Conservation (phyloP, 805 yeast species). For the Barnettozyma wickerhamii region DNA sequence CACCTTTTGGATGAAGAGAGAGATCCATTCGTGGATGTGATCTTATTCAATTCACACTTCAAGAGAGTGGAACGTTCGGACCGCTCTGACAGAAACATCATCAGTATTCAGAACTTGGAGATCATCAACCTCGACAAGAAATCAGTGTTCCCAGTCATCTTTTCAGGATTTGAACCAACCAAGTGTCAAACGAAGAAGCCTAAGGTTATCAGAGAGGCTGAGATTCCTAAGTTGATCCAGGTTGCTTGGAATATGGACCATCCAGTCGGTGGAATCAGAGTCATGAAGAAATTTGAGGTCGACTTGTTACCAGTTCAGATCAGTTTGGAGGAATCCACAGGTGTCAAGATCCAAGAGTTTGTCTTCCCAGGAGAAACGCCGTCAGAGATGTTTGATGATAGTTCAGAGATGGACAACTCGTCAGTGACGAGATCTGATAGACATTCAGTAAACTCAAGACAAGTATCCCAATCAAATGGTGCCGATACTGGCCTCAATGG, state of each 20-base stretch:
- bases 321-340: conserved; percentile 68
- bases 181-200: conserved; percentile 10
- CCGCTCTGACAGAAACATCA: conserved; percentile 60
- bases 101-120: conserved; percentile 58
- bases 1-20: conserved; percentile 61
- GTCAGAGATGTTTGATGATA: conserved; percentile 3
- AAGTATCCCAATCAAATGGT: too few species aligned
- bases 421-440: not conserved
- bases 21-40: conserved; percentile 65
- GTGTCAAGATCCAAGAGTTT: conserved; percentile 58
- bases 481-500: not conserved
- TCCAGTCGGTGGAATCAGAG: conserved; percentile 90
- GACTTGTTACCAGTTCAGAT: conserved; percentile 62
- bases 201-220: conserved; percentile 8
- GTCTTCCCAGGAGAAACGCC: conserved; percentile 53
- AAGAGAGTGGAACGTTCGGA: conserved; percentile 58
- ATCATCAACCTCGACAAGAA: conserved; percentile 59
- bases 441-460: not conserved
- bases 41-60: conserved; percentile 57
- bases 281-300: conserved; percentile 61
- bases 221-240: conserved; percentile 33
- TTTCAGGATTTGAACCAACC: conserved; percentile 43
- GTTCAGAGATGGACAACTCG: conserved; percentile 1
- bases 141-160: conserved; percentile 64
- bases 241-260: conserved; percentile 74